Base-by-base conservation (phyloP, 257 asterid genomes). In the Penstemon eatonii region DNA sequence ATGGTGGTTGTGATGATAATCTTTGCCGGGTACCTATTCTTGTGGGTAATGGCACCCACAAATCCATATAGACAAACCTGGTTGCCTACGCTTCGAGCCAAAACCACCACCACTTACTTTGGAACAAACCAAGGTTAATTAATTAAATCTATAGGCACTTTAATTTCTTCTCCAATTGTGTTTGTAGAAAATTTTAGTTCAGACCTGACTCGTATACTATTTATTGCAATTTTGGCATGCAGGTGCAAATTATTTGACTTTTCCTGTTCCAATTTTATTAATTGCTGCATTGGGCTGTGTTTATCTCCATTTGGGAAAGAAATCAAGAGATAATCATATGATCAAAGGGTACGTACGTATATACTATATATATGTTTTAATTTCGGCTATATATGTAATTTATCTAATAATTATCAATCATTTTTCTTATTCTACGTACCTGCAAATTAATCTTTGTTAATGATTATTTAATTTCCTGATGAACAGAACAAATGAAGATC, bases 271-370 rank as follows among this genome's bases (percentile, higher is more conserved):
- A 46, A 60, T 88, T 36, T 68, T 90, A 38, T 69, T 88, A 10
- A 75, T 90, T 72, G 95, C 99, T 18, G 84, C 43, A 40, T 69
- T 88, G 83, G 93, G 92, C 13, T 87, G 95, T 60, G 76, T 90
- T 56, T 87, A 86, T 64, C 87, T 93, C 33, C 99, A 90, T 71
- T 60, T 87, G 6, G 82, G 80, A 8, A 80, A 76, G 71, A 87
- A 75, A 65, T 69, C 75, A 43, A 73, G 7, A 9, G 12, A 40
- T 58, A 72, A 60, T 10, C 60, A 68, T 19, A 44, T 38, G 7
- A 25, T 25, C 2, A 60, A 75, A 18, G 76, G 91, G 98, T 84
- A 15, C 18, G 18, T 15, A 15, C 18, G 18, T 15, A 15, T 0
- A 15, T 15, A n/a, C n/a, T n/a, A 75, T 25, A 43, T 38, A 8